phyloP scores from a whole-genome alignment of 2,329 filamentous ascomycete genomes.

The Colletotrichum magnum region DNA sequence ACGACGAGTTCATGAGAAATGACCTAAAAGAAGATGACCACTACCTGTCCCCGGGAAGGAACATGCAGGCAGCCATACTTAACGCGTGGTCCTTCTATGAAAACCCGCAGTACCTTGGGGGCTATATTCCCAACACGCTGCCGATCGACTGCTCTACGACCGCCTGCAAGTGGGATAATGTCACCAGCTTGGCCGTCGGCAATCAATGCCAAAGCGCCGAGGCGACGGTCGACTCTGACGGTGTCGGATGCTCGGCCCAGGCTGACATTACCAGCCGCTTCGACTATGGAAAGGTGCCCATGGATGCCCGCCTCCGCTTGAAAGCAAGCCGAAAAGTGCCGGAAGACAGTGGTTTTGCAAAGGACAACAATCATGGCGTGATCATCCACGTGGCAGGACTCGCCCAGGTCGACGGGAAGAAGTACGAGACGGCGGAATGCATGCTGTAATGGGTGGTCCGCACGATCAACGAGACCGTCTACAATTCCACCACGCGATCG shows the following conservation, averaged over 20 bases:
- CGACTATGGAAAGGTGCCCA: background rate
- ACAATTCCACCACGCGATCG: background rate
- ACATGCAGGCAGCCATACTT: background rate
- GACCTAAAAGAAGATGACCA: background rate
- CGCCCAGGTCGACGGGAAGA: background rate
- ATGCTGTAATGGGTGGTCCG: background rate
- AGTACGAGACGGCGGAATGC: background rate
- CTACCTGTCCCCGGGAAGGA: background rate
- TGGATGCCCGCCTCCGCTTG: background rate
- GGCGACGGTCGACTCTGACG: background rate
- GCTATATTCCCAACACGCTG: background rate
- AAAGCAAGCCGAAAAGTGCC: background rate
- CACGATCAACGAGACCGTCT: background rate
- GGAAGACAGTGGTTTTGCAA: background rate
- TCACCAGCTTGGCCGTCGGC: background rate
- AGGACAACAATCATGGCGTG: background rate
- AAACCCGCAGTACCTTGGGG: background rate
- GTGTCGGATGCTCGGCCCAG: background rate
- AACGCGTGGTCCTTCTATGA: background rate
- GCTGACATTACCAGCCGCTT: background rate
- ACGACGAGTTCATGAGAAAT: background rate
- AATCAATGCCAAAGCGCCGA: background rate
- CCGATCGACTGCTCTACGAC: background rate
- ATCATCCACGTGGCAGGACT: background rate
- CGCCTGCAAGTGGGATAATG: background rate